Conservation (phyloP, 1,139 yeast genomes). For the Saccharomyces hybrid region DNA sequence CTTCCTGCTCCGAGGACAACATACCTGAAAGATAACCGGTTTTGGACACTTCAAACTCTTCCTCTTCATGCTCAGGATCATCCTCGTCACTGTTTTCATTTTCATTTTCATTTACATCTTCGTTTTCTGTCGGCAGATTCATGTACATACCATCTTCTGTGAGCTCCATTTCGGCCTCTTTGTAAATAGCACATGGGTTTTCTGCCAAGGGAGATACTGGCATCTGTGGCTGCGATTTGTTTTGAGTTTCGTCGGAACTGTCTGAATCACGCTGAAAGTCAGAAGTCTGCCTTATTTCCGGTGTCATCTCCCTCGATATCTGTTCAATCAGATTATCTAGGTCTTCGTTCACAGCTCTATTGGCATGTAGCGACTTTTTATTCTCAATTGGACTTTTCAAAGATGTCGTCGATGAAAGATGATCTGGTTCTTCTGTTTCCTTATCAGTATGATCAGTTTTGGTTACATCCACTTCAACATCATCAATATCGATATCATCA, state of each 20-base stretch:
- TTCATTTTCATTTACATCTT: too few relatives aligned
- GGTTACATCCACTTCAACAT: not conserved
- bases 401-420: not conserved
- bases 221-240: not conserved
- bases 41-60: constrained; percentile 3
- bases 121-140: not conserved
- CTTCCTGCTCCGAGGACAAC: constrained; percentile 6
- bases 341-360: constrained; percentile 21
- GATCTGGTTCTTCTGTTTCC: not conserved
- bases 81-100: constrained; percentile 7
- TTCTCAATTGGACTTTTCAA: not conserved
- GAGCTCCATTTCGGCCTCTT: not conserved
- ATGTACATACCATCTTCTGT: not conserved
- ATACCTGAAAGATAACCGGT: not conserved
- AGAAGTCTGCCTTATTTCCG: constrained; percentile 7
- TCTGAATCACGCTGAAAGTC: constrained; percentile 5
- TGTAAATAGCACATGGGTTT: not conserved
- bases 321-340: constrained; percentile 27
- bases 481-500: too few relatives aligned
- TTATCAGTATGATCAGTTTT: not conserved
- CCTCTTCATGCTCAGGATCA: constrained; percentile 8
- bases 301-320: constrained; percentile 29
- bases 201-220: not conserved
- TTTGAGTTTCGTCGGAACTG: constrained; percentile 3
- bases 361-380: constrained; percentile 5